A percentile compares a stretch with the other conserved stretches of the same genome.
Conservation (phyloP, 768 basidiomycete genomes). For the Tephrocybe sp. region DNA sequence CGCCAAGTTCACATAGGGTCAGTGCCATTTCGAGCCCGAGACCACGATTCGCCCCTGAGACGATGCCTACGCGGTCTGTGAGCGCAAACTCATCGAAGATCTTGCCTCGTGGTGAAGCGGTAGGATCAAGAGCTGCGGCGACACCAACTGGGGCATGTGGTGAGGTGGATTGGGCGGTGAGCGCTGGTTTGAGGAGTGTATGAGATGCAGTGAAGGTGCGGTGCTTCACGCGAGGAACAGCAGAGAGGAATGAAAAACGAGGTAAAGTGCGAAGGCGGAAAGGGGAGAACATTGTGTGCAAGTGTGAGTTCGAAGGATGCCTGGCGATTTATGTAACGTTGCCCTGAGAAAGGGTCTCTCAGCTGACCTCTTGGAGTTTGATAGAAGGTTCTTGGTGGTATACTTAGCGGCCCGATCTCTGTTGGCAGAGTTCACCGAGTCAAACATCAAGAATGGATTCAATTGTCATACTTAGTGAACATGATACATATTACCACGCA, state of each 20-base stretch:
- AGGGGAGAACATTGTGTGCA: slow-evolving; percentile 1
- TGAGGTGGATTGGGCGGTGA: slow-evolving; percentile 36
- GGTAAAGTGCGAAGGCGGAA: not conserved
- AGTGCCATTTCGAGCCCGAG: slow-evolving; percentile 85
- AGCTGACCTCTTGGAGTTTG: slow-evolving; percentile 1
- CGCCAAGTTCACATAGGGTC: slow-evolving; percentile 70
- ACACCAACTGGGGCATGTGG: slow-evolving; percentile 64
- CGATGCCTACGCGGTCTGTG: slow-evolving; percentile 53
- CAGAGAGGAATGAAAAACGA: not conserved
- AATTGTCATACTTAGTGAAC: not conserved
- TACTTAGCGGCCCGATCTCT: not conserved
- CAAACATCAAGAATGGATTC: not conserved
- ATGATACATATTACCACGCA: not conserved
- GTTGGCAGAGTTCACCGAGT: not conserved
- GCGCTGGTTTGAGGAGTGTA: not conserved
- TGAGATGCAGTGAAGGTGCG: not conserved
- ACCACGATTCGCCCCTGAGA: slow-evolving; percentile 65
- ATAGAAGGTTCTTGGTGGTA: not conserved
- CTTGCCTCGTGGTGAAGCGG: slow-evolving; percentile 38
- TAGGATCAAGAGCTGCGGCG: slow-evolving; percentile 31
- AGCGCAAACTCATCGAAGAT: slow-evolving; percentile 61
- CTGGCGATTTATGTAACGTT: not conserved
- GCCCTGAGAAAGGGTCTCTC: slow-evolving; percentile 2
- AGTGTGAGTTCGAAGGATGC: not conserved
- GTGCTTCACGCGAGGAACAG: not conserved